phyloP scores from a whole-genome alignment of 768 basidiomycete species.

The Hypholoma sublateritium region DNA sequence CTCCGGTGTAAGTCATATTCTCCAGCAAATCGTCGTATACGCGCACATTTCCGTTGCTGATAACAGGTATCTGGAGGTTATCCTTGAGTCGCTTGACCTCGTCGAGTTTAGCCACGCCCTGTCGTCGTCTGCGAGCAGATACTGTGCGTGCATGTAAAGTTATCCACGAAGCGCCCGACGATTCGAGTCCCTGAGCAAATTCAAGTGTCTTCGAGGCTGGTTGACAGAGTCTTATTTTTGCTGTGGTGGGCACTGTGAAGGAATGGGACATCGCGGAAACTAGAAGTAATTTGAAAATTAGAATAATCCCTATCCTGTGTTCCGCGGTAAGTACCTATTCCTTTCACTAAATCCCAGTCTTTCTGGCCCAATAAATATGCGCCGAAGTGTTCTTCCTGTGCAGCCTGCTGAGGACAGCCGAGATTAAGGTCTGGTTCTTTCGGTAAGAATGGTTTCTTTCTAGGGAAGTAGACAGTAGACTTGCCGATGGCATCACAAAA shows the following conservation, averaged over 20 bases:
- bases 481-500: slow-evolving; percentile 73
- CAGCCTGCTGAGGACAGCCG: slow-evolving; percentile 76
- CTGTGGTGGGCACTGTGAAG: slow-evolving; percentile 62
- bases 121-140: slow-evolving; percentile 65
- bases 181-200: slow-evolving; percentile 57
- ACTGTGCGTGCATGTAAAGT: slow-evolving; percentile 76
- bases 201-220: slow-evolving; percentile 52
- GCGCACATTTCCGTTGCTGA: slow-evolving; percentile 82
- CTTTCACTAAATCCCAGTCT: slow-evolving; percentile 69
- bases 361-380: slow-evolving; percentile 73
- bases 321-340: slow-evolving; percentile 49
- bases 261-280: slow-evolving; percentile 66
- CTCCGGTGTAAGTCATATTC: slow-evolving; percentile 56
- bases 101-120: slow-evolving; percentile 68
- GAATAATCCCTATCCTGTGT: not conserved
- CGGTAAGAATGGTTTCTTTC: slow-evolving; percentile 7
- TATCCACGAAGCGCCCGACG: slow-evolving; percentile 68
- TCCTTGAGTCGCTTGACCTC: slow-evolving; percentile 59
- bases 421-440: slow-evolving; percentile 65
- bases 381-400: slow-evolving; percentile 66
- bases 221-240: slow-evolving; percentile 64
- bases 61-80: slow-evolving; percentile 51
- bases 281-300: slow-evolving; percentile 23
- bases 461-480: slow-evolving; percentile 6
- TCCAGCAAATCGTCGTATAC: slow-evolving; percentile 51